Evolutionary conservation across 805 yeast genomes (phyloP).

Genomic region (Saturnispora bothae): DNA sequence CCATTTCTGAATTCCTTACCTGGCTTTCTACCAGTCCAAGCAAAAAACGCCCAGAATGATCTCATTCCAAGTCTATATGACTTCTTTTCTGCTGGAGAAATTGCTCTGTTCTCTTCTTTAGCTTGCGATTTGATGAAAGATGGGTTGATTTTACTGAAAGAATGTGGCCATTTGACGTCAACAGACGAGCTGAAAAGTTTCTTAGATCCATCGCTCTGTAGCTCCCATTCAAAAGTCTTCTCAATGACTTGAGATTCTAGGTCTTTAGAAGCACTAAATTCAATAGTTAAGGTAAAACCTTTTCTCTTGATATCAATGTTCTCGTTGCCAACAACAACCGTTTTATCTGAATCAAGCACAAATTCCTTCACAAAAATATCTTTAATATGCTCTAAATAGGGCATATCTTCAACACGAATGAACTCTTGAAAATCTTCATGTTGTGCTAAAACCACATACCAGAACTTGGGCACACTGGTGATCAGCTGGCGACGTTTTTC

Average conservation of each 20-base stretch:
- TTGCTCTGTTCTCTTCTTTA: constrained; percentile 20
- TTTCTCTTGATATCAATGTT: constrained; percentile 18
- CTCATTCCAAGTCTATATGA: constrained; percentile 63
- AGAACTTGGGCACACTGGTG: constrained; percentile 56
- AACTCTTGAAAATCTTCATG: constrained; percentile 79
- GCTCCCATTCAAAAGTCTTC: constrained; percentile 44
- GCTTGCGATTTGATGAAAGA: constrained; percentile 31
- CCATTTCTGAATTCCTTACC: constrained; percentile 74
- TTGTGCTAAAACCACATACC: constrained; percentile 80
- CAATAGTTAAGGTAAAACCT: constrained; percentile 46
- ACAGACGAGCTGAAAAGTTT: constrained; percentile 44
- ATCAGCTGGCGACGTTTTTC: constrained; percentile 44
- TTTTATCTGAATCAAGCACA: constrained; percentile 18
- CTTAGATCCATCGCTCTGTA: constrained; percentile 43
- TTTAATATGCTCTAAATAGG: constrained; percentile 54
- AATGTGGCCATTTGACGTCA: constrained; percentile 59
- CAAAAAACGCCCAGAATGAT: constrained; percentile 80
- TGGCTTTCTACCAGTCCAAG: constrained; percentile 71
- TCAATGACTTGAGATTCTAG: constrained; percentile 48
- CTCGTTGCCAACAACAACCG: constrained; percentile 5
- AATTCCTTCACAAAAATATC: constrained; percentile 54
- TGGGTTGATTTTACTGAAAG: constrained; percentile 48
- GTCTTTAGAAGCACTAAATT: constrained; percentile 36
- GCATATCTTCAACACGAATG: constrained; percentile 65
- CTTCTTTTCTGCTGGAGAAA: constrained; percentile 44